Base-by-base conservation (phyloP, 495 filamentous ascomycete species). In the Podospora australis region DNA sequence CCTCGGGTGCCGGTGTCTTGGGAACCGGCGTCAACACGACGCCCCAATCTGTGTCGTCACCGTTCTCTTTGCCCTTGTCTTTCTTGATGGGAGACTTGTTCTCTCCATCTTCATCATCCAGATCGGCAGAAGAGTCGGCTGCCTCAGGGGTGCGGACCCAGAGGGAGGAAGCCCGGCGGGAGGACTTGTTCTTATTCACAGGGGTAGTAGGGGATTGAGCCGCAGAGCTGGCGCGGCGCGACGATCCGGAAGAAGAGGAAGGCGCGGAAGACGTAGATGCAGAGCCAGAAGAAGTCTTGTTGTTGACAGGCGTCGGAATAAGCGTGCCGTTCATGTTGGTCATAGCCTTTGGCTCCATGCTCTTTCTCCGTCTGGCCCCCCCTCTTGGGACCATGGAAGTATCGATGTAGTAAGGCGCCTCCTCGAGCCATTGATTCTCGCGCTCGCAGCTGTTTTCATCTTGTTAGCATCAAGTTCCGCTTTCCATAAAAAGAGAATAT, bases 281-380 rank as follows among this genome's bases (percentile, higher is more conserved):
- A 13, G 39, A 41, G 17, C 5, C 23, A 35, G 38, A 7, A 16
- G 45, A 39, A 13, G 45, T 55, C 38, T 34, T 62, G 13, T 58
- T 57, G 36, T 70, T 66, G 16, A 56, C 53, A 5, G 68, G 63
- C 2, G 78, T 72, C 10, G 68, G 59, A 13, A 78, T 59, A 4
- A 88, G 69, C 2, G 74, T 84, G 24, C 83, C 81, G 49, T 89
- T 87, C 20, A 84, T 53, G 47, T 89, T 89, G 50, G 81, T 76
- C 10, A 95, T 69, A 2, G 85, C 79, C 50, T 80, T 79, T 2
- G 90, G 90, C 65, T 95, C 88, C 90, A 96, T 96, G 50, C 84
- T 88, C 77, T 94, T 95, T 28, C 88, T 78, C 25, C 89, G 80
- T 50, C 87, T 82, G 34, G 77, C 76, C 14, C 87, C 86, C 6